phyloP scores from a whole-genome alignment of 192 early-diverging fungal genomes.

The Piromyces finnis region DNA sequence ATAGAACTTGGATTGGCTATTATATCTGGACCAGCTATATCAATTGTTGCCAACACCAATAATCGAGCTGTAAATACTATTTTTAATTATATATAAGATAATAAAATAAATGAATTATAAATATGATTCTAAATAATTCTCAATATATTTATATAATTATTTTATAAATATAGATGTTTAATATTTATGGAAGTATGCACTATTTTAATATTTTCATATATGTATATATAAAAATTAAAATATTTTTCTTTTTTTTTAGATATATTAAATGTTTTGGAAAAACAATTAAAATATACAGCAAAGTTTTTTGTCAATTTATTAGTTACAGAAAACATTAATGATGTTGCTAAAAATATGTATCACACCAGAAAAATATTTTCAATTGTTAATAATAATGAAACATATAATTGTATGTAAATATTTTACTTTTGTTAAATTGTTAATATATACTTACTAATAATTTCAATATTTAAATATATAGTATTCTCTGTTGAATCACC shows the following conservation, averaged over 20 bases:
- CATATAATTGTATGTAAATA: background rate
- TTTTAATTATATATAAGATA: no score
- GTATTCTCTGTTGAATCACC: background rate
- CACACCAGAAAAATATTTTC: background rate
- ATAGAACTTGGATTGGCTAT: background rate
- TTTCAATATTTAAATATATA: no score
- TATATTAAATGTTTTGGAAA: background rate
- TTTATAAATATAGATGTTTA: background rate
- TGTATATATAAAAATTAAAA: no score
- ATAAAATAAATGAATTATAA: no score
- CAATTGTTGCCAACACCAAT: background rate
- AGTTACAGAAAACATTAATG: background rate
- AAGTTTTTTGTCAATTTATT: background rate
- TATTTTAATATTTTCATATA: no score
- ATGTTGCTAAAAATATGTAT: background rate
- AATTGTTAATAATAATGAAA: background rate
- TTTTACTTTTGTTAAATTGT: no score
- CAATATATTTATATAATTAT: background rate
- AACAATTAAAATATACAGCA: background rate
- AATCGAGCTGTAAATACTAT: background rate
- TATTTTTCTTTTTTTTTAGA: background rate
- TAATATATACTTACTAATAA: no score
- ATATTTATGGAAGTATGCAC: background rate
- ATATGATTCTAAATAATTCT: no score
- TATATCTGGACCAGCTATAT: background rate